These are phyloP conservation scores for Cicer arietinum DNA, from an alignment of 306 rosid species.

Conservation along the genomic window DNA sequence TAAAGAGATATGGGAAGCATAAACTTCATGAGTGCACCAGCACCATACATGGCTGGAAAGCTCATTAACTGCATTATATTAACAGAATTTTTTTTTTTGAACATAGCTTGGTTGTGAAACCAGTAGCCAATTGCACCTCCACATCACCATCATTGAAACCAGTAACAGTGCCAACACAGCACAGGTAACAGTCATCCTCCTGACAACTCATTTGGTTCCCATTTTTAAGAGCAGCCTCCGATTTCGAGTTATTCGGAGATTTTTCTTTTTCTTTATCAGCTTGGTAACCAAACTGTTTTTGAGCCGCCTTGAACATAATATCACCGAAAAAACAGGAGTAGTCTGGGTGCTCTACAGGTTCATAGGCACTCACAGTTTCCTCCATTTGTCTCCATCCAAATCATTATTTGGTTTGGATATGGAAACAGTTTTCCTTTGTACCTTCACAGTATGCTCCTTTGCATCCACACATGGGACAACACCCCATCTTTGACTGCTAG, in stretches of 20 bases:
- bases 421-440: constrained; percentile 69
- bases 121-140: constrained; percentile 91
- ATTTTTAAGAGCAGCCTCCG: constrained; percentile 48
- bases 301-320: constrained; percentile 79
- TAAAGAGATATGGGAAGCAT: constrained; percentile 6
- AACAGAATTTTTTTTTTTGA: constrained; percentile 37
- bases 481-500: constrained; percentile 79
- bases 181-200: constrained; percentile 54
- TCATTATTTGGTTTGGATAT: constrained; percentile 36
- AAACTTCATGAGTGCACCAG: neutral
- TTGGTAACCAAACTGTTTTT: constrained; percentile 67
- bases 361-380: constrained; percentile 94
- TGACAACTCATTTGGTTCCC: constrained; percentile 48
- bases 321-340: constrained; percentile 83
- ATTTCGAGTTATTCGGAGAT: constrained; percentile 43
- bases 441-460: constrained; percentile 77
- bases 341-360: constrained; percentile 89
- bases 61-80: constrained; percentile 27
- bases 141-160: constrained; percentile 74
- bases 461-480: constrained; percentile 88
- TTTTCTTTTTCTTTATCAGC: constrained; percentile 50
- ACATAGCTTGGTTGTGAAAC: constrained; percentile 76
- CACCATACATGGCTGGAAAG: constrained; percentile 22
- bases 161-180: constrained; percentile 70
- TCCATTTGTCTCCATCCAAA: constrained; percentile 61